Evolutionary conservation across 1,284 basidiomycete genomes (phyloP), one percentile per base, ranked within the genome.

Genomic region (Neonothopanus nambi): DNA sequence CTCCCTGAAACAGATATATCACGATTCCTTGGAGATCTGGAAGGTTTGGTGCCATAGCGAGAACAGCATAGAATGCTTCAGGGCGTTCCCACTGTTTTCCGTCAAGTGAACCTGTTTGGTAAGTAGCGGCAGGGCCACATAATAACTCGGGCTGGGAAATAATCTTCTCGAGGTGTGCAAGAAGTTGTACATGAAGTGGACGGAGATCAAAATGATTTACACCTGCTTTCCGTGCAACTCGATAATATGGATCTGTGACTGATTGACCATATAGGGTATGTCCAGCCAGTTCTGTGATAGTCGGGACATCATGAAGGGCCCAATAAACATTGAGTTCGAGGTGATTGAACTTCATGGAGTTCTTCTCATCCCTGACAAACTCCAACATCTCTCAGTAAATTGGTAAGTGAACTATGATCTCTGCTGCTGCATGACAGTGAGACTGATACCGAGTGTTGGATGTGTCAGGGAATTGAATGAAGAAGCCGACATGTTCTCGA

Each of bases 201-300:
- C 48, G 26, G 3, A 54, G 36, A 33, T 42, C 45, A 7, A 52
- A 33, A 23, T 5, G 39, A 37, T 47, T 52, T 2, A 23, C n/a
- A 3, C 24, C 18, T 8, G 18, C 20, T 9, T 20, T 3, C 2
- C 48, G 9, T 7, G n/a, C n/a, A 17, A 40, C 39, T 11, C 39
- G n/a, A 17, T 70, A 65, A 53, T 72, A 74, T 2, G 67, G 70
- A 33, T 63, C 50, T 2, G 60, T 62, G 26, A 71, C 58, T 11
- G 61, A 37, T 45, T 70, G 62, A 17, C 58, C 57, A 57, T 72
- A 72, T 2, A 73, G 50, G 3, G 61, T 53, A 12, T 73, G 57
- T 15, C 66, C 65, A 20, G 59, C 63, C 26, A 74, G 64, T 46
- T 75, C 70, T 2, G 67, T 63, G 20, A 66, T 57, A 35, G 71